phyloP scores from a whole-genome alignment of 106 monocot species.

The Agapanthus africanus region DNA sequence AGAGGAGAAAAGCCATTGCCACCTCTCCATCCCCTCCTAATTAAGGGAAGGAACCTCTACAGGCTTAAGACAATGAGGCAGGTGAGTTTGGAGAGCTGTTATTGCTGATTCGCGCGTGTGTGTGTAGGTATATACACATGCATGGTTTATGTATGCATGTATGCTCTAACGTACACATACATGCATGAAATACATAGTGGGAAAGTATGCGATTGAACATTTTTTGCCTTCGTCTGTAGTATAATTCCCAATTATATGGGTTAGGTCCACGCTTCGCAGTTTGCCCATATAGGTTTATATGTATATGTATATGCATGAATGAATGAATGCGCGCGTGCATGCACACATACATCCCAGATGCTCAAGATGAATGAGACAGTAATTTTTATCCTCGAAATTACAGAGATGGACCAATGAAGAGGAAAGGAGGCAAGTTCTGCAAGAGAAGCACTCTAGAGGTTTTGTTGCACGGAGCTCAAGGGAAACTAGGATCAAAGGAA shows the following conservation, averaged over 20 bases:
- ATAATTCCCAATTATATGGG: too few relatives aligned
- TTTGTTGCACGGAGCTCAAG: slow-evolving; percentile 38
- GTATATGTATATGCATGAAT: too few relatives aligned
- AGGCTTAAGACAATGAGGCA: slow-evolving; percentile 73
- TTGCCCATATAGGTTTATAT: too few relatives aligned
- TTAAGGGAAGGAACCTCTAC: slow-evolving; percentile 88
- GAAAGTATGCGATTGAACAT: too few relatives aligned
- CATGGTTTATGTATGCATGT: too few relatives aligned
- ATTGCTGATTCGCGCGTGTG: too few relatives aligned
- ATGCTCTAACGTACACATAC: too few relatives aligned
- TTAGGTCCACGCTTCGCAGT: too few relatives aligned
- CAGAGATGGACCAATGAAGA: slow-evolving; percentile 77
- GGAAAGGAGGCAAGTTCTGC: slow-evolving; percentile 44
- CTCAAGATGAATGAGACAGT: background rate
- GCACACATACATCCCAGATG: background rate
- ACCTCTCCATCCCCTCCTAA: slow-evolving; percentile 68
- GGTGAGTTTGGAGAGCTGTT: slow-evolving; percentile 24
- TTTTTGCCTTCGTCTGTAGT: too few relatives aligned
- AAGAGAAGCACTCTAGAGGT: slow-evolving; percentile 84
- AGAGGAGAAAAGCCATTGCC: slow-evolving; percentile 67
- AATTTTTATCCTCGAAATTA: slow-evolving; percentile 7
- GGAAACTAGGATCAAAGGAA: slow-evolving; percentile 53
- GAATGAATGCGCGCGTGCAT: background rate
- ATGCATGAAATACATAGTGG: too few relatives aligned
- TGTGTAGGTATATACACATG: too few relatives aligned